phyloP scores from a whole-genome alignment of 1,284 basidiomycete species.

The Cystobasidiaceae sp. region DNA sequence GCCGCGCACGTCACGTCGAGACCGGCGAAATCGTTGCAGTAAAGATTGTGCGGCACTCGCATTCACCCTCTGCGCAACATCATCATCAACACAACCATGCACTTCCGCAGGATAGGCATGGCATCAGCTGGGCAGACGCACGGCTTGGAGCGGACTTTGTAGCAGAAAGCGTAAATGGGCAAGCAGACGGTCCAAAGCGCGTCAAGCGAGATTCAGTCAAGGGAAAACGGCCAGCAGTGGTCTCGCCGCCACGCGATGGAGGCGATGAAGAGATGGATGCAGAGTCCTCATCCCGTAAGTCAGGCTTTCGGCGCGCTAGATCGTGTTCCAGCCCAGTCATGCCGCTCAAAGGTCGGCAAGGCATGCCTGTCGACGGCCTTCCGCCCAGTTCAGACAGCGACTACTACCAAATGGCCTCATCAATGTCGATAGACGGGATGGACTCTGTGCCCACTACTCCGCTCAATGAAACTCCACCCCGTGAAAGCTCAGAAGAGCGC shows the following conservation, averaged over 20 bases:
- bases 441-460: background rate
- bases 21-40: conserved; percentile 68
- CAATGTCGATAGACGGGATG: conserved; percentile 11
- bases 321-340: conserved; percentile 21
- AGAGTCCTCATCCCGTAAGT: too few relatives aligned
- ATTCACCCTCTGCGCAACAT: conserved; percentile 38
- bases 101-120: background rate
- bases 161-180: conserved; percentile 2
- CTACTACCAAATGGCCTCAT: conserved; percentile 13
- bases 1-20: conserved; percentile 60
- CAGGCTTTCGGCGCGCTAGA: background rate
- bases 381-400: background rate
- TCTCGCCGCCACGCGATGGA: background rate
- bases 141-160: background rate
- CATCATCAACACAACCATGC: too few relatives aligned
- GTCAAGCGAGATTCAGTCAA: background rate
- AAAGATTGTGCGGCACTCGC: conserved; percentile 63
- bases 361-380: background rate
- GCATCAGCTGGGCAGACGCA: conserved; percentile 16
- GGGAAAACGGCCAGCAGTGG: background rate
- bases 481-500: background rate
- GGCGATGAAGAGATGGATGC: too few relatives aligned
- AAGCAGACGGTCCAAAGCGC: conserved; percentile 5
- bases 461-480: background rate
- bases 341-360: conserved; percentile 2